Evolutionary conservation across 1,139 yeast species (phyloP).

Genomic region (Geotrichum fermentans): DNA sequence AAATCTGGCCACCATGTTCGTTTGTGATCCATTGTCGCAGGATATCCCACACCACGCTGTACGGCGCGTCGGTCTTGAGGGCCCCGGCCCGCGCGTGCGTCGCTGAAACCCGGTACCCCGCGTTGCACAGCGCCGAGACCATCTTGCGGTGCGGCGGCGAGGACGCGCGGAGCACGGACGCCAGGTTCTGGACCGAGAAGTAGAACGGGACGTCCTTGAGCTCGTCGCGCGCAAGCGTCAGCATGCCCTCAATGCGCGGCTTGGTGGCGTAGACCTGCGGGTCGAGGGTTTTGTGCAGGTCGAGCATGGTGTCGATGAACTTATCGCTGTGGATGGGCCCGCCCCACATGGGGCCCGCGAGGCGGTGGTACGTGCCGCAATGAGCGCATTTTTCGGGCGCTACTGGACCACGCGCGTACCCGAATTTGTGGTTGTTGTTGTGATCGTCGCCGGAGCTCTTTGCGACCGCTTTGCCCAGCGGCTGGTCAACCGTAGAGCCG

Average conservation of each 20-base stretch:
- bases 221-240: slow-evolving; percentile 74
- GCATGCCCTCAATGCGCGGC: slow-evolving; percentile 86
- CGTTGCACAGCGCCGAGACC: slow-evolving; percentile 73
- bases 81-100: slow-evolving; percentile 87
- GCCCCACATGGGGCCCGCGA: slow-evolving; percentile 97
- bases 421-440: slow-evolving; percentile 43
- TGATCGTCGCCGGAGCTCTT: too few relatives aligned
- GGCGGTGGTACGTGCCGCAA: slow-evolving; percentile 65
- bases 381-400: slow-evolving; percentile 52
- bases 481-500: slow-evolving; percentile 65
- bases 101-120: slow-evolving; percentile 73
- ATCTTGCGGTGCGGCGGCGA: slow-evolving; percentile 74
- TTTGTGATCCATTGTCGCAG: slow-evolving; percentile 60
- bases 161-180: slow-evolving; percentile 68
- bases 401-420: slow-evolving; percentile 55
- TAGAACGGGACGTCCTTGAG: slow-evolving; percentile 63
- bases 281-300: slow-evolving; percentile 48
- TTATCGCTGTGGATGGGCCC: slow-evolving; percentile 66
- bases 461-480: slow-evolving; percentile 50
- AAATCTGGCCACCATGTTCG: slow-evolving; percentile 38
- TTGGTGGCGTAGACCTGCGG: slow-evolving; percentile 64
- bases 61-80: slow-evolving; percentile 85
- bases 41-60: slow-evolving; percentile 68
- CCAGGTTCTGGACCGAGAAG: slow-evolving; percentile 53
- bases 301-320: slow-evolving; percentile 60